These are phyloP conservation scores for Gastrodia elata DNA, from an alignment of 106 monocot species.

Conservation along the genomic window DNA sequence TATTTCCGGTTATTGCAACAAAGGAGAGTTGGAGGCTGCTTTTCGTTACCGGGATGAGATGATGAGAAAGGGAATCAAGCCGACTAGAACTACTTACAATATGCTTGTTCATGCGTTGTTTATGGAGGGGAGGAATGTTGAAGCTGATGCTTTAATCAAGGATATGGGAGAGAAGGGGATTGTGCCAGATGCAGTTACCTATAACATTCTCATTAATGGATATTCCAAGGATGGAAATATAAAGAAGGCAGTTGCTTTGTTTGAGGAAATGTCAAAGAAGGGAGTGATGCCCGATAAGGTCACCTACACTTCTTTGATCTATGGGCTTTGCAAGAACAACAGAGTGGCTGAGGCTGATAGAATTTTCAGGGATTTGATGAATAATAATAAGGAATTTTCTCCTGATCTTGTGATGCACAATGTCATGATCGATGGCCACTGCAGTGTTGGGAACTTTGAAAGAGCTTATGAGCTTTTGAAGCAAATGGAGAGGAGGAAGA, in stretches of 20 bases:
- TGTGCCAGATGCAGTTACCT: slow-evolving; percentile 50
- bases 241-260: slow-evolving; percentile 49
- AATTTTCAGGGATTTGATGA: slow-evolving; percentile 36
- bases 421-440: slow-evolving; percentile 78
- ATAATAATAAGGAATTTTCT: slow-evolving; percentile 16
- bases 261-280: slow-evolving; percentile 50
- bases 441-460: slow-evolving; percentile 34
- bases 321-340: slow-evolving; percentile 42
- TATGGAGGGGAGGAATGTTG: slow-evolving; percentile 45
- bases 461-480: slow-evolving; percentile 51
- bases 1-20: slow-evolving; percentile 58
- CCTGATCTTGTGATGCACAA: slow-evolving; percentile 81
- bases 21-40: slow-evolving; percentile 39
- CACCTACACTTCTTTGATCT: slow-evolving; percentile 74
- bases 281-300: slow-evolving; percentile 43
- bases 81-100: slow-evolving; percentile 45
- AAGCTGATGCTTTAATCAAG: slow-evolving; percentile 33
- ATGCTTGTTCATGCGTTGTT: slow-evolving; percentile 58
- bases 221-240: slow-evolving; percentile 51
- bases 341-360: slow-evolving; percentile 51
- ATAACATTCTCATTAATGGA: slow-evolving; percentile 80
- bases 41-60: slow-evolving; percentile 51
- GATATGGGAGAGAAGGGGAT: slow-evolving; percentile 57
- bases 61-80: slow-evolving; percentile 39
- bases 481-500: slow-evolving; percentile 57